phyloP scores from a whole-genome alignment of 1,284 basidiomycete species.

The Malassezia psittaci region DNA sequence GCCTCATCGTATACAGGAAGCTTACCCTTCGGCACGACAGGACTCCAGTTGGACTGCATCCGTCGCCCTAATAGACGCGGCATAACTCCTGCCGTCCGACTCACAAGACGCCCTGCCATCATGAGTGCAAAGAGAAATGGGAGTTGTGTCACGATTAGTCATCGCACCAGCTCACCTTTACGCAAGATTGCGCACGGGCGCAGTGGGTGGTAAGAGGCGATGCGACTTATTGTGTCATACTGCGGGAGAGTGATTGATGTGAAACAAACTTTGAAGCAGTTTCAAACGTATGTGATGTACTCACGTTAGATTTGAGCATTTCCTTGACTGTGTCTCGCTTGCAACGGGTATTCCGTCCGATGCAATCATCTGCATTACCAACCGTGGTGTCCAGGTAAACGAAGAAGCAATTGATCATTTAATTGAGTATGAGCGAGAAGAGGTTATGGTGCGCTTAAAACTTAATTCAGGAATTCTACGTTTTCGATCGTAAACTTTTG shows the following conservation, averaged over 20 bases:
- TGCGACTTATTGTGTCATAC: constrained; percentile 38
- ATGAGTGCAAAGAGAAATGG: not conserved
- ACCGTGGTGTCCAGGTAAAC: constrained; percentile 36
- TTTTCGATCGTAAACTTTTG: constrained; percentile 44
- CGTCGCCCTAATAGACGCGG: not conserved
- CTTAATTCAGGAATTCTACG: constrained; percentile 26
- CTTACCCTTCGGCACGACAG: constrained; percentile 58
- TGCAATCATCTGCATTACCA: constrained; percentile 43
- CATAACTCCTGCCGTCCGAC: not conserved
- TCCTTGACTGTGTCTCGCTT: constrained; percentile 40
- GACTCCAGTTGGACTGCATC: constrained; percentile 27
- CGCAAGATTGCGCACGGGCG: not conserved
- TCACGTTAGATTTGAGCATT: constrained; percentile 25
- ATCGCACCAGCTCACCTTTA: not conserved
- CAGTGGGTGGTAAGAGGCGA: constrained; percentile 8
- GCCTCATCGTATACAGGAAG: constrained; percentile 75
- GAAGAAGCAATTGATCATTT: constrained; percentile 30
- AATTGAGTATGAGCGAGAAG: not conserved
- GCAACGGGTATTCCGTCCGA: constrained; percentile 40
- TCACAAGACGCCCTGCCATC: not conserved
- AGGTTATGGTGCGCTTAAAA: not conserved
- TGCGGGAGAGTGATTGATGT: constrained; percentile 38
- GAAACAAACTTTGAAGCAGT: constrained; percentile 34
- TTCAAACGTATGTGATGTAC: constrained; percentile 18
- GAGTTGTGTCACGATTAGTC: not conserved